Base-by-base conservation (phyloP, 495 filamentous ascomycete genomes). In the Paragyromitra xinjiangensis region DNA sequence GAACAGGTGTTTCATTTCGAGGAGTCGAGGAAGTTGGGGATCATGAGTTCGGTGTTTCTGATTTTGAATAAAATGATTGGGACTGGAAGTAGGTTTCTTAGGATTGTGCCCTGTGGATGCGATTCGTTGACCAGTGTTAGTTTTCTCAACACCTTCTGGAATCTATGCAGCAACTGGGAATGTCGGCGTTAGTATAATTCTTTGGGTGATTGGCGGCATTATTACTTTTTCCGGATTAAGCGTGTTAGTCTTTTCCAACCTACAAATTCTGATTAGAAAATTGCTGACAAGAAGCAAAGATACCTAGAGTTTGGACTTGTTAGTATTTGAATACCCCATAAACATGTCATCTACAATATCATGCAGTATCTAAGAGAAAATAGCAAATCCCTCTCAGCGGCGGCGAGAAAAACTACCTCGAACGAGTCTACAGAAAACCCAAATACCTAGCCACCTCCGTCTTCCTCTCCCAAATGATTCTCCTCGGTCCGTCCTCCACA, bases 401-500 rank as follows among this genome's bases (percentile, higher is more conserved):
- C 19, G 88, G 88, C 44, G 88, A 89, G 82, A 89, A 89, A 82
- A 88, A 91, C 80, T 92, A 92, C 72, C 88, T 92, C 67, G 90
- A 93, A 82, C 88, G 87, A 51, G 87, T 92, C 55, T 91, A 86
- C 83, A 86, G 86, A 50, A 88, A 87, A 67, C 90, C 91, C 14
- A 88, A 87, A 77, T 91, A 90, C 84, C 83, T 92, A 1, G 88
- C 87, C n/a, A 91, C 89, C 0, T 88, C 86, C 73, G 86, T 91
- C 77, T 88, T 89, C 78, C 88, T 88, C 6, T 84, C 88, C 1
- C 89, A 90, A 72, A 87, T 89, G 69, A 84, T 90, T 39, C 81
- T 88, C 3, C 84, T 89, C 1, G 75, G 75, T 75, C 1, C 6
- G 71, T 61, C 39, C n/a, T 4, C 48, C 29, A 39, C 2, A 22